Percentiles rank a stretch among this genome's conserved stretches.
Evolutionary conservation across 768 basidiomycete genomes (phyloP).

Genomic region (Dendrothele bispora): DNA sequence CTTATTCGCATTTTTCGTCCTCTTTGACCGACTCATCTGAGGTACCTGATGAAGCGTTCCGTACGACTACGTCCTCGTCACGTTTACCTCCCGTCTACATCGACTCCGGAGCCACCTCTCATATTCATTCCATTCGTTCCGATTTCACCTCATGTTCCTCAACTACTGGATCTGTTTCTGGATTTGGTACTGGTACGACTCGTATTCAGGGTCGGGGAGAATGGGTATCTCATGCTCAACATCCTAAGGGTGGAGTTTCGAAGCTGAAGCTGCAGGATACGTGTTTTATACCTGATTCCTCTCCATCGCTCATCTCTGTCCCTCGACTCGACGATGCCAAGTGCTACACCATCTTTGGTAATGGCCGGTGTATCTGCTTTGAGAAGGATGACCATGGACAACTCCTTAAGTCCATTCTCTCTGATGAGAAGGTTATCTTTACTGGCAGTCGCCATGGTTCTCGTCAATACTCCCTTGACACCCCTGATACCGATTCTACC

Average conservation of each 20-base stretch:
- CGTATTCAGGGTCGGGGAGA: slow-evolving; percentile 13
- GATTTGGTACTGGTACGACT: slow-evolving; percentile 12
- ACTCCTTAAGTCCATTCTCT: slow-evolving; percentile 2
- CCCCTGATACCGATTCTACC: slow-evolving; percentile 3
- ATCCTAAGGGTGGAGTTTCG: slow-evolving; percentile 2
- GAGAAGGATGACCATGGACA: slow-evolving; percentile 9
- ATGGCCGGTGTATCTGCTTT: slow-evolving; percentile 9
- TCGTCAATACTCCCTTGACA: slow-evolving; percentile 13
- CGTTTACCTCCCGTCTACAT: slow-evolving; percentile 10
- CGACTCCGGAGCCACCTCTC: slow-evolving; percentile 12
- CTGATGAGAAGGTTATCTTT: slow-evolving; percentile 8
- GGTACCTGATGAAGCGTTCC: too few species aligned
- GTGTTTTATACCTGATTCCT: slow-evolving; percentile 11
- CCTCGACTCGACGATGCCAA: slow-evolving; percentile 11
- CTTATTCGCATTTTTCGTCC: too few species aligned
- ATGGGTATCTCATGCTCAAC: slow-evolving; percentile 1
- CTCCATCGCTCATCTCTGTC: slow-evolving; percentile 12
- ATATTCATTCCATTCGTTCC: slow-evolving; percentile 9
- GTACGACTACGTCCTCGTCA: too few species aligned
- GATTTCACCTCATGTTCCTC: slow-evolving; percentile 9
- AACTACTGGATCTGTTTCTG: slow-evolving; percentile 1
- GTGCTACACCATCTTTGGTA: slow-evolving; percentile 13
- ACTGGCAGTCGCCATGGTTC: slow-evolving; percentile 5
- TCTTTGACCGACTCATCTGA: too few species aligned
- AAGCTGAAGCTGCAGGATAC: slow-evolving; percentile 10